phyloP scores from a whole-genome alignment of 1,139 yeast species.

The Pichia sp. region DNA sequence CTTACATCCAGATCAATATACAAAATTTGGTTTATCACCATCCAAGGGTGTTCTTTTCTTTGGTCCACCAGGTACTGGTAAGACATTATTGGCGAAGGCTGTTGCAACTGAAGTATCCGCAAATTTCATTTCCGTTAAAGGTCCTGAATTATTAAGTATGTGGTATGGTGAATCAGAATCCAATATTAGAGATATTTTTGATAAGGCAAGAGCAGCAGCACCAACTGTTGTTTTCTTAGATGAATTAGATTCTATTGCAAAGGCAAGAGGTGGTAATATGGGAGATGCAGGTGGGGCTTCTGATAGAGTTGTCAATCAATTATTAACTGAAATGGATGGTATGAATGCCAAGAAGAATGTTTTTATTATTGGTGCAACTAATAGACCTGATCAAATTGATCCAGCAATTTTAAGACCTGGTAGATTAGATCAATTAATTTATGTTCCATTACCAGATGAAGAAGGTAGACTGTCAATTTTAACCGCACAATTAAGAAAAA shows the following conservation, averaged over 20 bases:
- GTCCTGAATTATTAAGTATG: conserved; percentile 96
- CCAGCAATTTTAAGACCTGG: conserved; percentile 99
- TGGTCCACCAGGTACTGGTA: conserved; percentile 99
- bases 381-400: conserved; percentile 97
- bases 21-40: conserved; percentile 95
- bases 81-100: conserved; percentile 93
- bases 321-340: conserved; percentile 99
- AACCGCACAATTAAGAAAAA: conserved; percentile 93
- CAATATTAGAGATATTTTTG: conserved; percentile 93
- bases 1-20: conserved; percentile 95
- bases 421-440: conserved; percentile 95
- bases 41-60: conserved; percentile 96
- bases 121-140: conserved; percentile 92
- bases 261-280: conserved; percentile 86
- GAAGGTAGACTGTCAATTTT: conserved; percentile 87
- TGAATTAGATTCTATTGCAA: conserved; percentile 96
- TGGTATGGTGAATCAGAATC: conserved; percentile 99
- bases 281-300: conserved; percentile 99
- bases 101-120: conserved; percentile 98
- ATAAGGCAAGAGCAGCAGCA: conserved; percentile 98
- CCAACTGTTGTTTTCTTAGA: conserved; percentile 97
- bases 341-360: conserved; percentile 99
- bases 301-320: conserved; percentile 96
- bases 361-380: conserved; percentile 97
- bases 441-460: conserved; percentile 97